phyloP scores from a whole-genome alignment of 148 eudicot species.

The Vaccinium myrtillus region DNA sequence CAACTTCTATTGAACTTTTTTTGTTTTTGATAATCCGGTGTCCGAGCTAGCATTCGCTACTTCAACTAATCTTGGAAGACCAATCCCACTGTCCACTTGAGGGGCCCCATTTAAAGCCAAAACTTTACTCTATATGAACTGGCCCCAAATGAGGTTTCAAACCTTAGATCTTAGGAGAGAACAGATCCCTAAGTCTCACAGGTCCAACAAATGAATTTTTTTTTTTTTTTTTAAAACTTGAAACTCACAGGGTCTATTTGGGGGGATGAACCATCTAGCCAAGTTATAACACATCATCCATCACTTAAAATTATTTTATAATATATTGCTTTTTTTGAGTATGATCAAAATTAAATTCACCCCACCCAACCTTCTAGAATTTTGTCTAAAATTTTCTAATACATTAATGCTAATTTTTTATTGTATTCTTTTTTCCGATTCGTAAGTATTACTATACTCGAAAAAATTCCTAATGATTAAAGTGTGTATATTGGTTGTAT shows the following conservation, averaged over 20 bases:
- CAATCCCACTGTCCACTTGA: no score
- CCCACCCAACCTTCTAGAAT: conserved; percentile 1
- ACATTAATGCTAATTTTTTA: background rate
- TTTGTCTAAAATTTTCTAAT: background rate
- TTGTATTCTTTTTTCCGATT: background rate
- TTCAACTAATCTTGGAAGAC: no score
- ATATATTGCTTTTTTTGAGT: background rate
- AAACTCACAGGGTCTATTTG: background rate
- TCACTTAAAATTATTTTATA: background rate
- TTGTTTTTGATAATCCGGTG: no score
- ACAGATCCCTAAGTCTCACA: no score
- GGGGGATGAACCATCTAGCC: background rate
- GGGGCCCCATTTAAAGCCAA: no score
- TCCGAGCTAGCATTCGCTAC: no score
- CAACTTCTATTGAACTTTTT: no score
- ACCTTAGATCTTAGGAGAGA: no score
- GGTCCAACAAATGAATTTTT: no score
- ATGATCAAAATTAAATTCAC: background rate
- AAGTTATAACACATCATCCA: background rate
- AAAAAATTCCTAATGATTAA: background rate
- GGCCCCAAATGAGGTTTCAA: no score
- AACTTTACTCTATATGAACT: no score
- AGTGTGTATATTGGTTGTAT: background rate
- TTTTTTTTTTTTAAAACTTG: no score
- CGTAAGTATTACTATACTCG: background rate